Evolutionary conservation across 768 basidiomycete genomes (phyloP), one percentile per base, ranked within the genome.

Genomic region (Lentinula edodes): DNA sequence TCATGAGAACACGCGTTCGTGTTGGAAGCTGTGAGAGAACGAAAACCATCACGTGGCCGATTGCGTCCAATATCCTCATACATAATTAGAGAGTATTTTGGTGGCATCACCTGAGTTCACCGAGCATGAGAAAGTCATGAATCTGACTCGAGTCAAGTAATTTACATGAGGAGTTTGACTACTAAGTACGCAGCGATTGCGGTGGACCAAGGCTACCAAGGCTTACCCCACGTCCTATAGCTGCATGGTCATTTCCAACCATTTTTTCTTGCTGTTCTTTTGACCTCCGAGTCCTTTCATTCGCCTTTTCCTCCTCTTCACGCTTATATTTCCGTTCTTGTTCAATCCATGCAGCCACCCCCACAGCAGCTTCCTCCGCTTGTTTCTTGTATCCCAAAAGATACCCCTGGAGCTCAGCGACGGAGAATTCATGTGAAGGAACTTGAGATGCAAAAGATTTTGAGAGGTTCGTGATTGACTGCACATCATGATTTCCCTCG

Each of bases 401-500:
- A 68, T 79, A 87, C 0, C 84, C 83, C 66, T 87, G 86, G 2
- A 89, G 73, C 60, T 86, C 83, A 0, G 87, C 85, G 0, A 83
- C 81, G 35, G 83, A 82, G 66, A 86, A 83, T 61, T 78, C 76
- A 51, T 78, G 65, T 10, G 75, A 69, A 0, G 86, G 84, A 23
- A 87, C 69, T 2, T 62, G 61, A 0, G 68, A 63, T 0, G 79
- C 73, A 66, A 86, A 87, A 32, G 68, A 66, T 52, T 8, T 62
- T 9, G 45, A 80, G 52, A 79, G 38, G 55, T 46, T 52, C 55
- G 43, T 54, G 8, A 48, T 48, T 12, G 9, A 5, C 48, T 23
- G 51, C 34, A 2, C 46, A 36, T 9, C 61, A 55, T 41, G 50
- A 53, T 57, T 61, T 18, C 5, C 53, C 36, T 39, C 12, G 53